phyloP scores from a whole-genome alignment of 306 rosid genomes.

The Dryas octopetala region DNA sequence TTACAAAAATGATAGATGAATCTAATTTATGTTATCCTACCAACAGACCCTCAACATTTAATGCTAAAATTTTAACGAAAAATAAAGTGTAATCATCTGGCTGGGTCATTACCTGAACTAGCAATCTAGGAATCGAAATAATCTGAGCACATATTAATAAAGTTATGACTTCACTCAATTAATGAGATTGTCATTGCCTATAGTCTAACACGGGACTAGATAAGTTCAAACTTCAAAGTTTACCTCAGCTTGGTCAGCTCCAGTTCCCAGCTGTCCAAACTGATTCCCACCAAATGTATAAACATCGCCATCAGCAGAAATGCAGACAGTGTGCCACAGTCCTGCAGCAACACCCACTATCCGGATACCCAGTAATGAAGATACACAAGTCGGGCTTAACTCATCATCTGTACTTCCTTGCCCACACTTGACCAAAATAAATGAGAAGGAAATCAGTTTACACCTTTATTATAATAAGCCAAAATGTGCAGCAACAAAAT shows the following conservation, averaged over 20 bases:
- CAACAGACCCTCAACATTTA: not conserved
- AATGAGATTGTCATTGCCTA: not conserved
- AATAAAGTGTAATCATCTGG: not conserved
- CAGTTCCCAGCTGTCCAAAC: slow-evolving; percentile 97
- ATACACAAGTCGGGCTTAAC: slow-evolving; percentile 70
- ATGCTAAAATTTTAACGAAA: not conserved
- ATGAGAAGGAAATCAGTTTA: slow-evolving; percentile 26
- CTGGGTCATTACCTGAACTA: not conserved
- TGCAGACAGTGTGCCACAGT: slow-evolving; percentile 89
- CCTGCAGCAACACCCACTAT: slow-evolving; percentile 84
- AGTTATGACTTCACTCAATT: not conserved
- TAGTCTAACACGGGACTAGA: not conserved
- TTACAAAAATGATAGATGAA: not conserved
- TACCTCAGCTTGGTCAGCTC: slow-evolving; percentile 89
- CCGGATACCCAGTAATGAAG: slow-evolving; percentile 76
- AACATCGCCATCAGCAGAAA: slow-evolving; percentile 81
- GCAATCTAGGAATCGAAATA: not conserved
- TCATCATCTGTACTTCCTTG: slow-evolving; percentile 93
- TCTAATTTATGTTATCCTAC: not conserved
- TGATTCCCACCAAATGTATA: slow-evolving; percentile 93
- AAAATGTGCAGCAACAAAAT: slow-evolving; percentile 30
- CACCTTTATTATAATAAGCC: slow-evolving; percentile 28
- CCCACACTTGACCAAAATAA: slow-evolving; percentile 70
- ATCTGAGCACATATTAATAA: not conserved
- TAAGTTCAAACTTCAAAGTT: not conserved